Percentiles rank a stretch among this genome's conserved stretches.
These are phyloP conservation scores for Calvatia gigantea DNA, from an alignment of 768 basidiomycete genomes.

Conservation along the genomic window DNA sequence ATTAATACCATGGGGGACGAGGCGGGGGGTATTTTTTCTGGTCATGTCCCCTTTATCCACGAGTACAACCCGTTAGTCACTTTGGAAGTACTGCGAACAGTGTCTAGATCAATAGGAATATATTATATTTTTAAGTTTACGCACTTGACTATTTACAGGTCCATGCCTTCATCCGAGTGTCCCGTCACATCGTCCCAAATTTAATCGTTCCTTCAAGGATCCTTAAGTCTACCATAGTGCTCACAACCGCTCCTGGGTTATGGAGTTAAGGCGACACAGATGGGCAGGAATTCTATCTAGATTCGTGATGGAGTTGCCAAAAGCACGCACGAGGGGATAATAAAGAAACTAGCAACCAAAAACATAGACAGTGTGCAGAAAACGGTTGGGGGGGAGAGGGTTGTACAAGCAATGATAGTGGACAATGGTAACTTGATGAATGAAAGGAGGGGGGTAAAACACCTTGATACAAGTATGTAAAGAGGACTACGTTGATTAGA, in stretches of 20 bases:
- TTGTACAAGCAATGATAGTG: slow-evolving; percentile 2
- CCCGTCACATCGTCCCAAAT: no score
- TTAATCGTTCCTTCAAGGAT: no score
- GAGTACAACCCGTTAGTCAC: neutral
- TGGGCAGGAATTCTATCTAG: slow-evolving; percentile 8
- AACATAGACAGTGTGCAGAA: slow-evolving; percentile 1
- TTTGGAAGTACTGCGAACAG: neutral
- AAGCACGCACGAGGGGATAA: slow-evolving; percentile 7
- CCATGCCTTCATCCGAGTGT: neutral
- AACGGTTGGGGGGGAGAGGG: neutral
- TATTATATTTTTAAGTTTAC: neutral
- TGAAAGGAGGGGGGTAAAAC: neutral
- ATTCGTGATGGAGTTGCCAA: slow-evolving; percentile 7
- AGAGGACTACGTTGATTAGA: slow-evolving; percentile 5
- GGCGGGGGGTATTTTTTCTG: neutral
- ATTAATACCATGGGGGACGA: neutral
- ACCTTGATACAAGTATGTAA: slow-evolving; percentile 1
- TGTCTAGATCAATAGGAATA: neutral
- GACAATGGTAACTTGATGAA: slow-evolving; percentile 2
- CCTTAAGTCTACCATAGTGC: no score
- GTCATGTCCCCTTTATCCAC: neutral
- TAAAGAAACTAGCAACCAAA: neutral
- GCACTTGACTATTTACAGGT: neutral
- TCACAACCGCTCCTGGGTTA: neutral
- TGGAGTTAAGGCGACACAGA: neutral